Evolutionary conservation across 768 basidiomycete species (phyloP).

Genomic region (Lactarius vividus): DNA sequence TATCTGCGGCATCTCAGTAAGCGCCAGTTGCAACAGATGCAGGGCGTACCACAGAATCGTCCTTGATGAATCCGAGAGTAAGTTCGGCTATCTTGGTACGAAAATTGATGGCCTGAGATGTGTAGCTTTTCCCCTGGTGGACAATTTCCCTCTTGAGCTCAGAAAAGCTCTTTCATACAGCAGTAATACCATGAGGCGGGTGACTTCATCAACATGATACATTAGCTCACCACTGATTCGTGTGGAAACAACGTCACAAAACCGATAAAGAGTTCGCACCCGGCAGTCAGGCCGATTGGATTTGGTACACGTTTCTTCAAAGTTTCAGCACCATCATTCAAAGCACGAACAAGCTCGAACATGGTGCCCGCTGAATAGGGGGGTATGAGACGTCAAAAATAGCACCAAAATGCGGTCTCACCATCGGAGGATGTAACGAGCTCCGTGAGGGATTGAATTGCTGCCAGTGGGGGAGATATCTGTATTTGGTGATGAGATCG

Average conservation of each 20-base stretch:
- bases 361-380: slow-evolving; percentile 71
- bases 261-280: slow-evolving; percentile 86
- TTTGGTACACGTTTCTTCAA: slow-evolving; percentile 66
- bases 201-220: slow-evolving; percentile 24
- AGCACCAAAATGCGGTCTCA: slow-evolving; percentile 34
- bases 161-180: slow-evolving; percentile 62
- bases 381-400: slow-evolving; percentile 15
- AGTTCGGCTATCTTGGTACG: slow-evolving; percentile 86
- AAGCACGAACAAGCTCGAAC: slow-evolving; percentile 85
- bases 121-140: slow-evolving; percentile 76
- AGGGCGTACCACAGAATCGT: slow-evolving; percentile 75
- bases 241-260: slow-evolving; percentile 85
- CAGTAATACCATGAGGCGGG: slow-evolving; percentile 20
- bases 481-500: slow-evolving; percentile 33
- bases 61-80: slow-evolving; percentile 90
- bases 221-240: slow-evolving; percentile 64
- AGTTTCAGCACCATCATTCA: slow-evolving; percentile 68
- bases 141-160: slow-evolving; percentile 83
- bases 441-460: slow-evolving; percentile 81
- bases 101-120: slow-evolving; percentile 76
- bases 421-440: slow-evolving; percentile 78
- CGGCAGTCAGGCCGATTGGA: slow-evolving; percentile 82
- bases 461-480: slow-evolving; percentile 84
- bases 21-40: slow-evolving; percentile 23
- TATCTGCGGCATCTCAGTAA: slow-evolving; percentile 53